Evolutionary conservation across 768 basidiomycete species (phyloP), one percentile per base, ranked within the genome.

Genomic region (Kwoniella sp.): DNA sequence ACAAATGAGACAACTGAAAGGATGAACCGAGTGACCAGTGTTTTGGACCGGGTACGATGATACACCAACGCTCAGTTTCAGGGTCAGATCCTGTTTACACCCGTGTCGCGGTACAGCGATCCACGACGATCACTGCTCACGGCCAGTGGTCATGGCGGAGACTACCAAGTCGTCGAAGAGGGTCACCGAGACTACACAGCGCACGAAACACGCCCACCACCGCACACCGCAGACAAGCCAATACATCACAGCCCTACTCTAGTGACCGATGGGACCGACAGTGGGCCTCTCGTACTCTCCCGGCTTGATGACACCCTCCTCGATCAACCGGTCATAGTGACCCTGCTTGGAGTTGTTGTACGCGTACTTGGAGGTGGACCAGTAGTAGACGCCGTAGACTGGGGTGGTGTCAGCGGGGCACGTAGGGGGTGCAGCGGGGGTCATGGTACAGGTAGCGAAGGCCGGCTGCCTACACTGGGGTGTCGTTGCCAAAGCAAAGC

Each of bases 321-420:
- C 44, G 45, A 56, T 39, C 19, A 64, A 53, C 46, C 63, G 44
- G 32, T 47, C 56, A 48, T 65, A 67, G 46, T 71, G 70, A 12
- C 70, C 70, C 56, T 69, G 56, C 48, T 74, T 74, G 20, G 70
- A 72, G 65, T 71, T 70, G 63, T 67, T 59, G 59, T 62, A 74
- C 14, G 54, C 70, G 60, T 63, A 67, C 50, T 63, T 67, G 29
- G 20, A 77, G 71, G 84, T 87, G 22, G 84, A 88, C 87, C 87
- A 91, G 5, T 81, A 73, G 75, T 90, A 91, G 28, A 83, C 80
- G 20, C 79, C 81, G 64, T 88, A 89, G 46, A 86, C 89, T 91
- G 23, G 1, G 22, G 19, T 28, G n/a, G n/a, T n/a, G n/a, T n/a
- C n/a, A n/a, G n/a, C n/a, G 8, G 20, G 36, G 20, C 15, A n/a